Percentiles rank a stretch among this genome's conserved stretches.
Evolutionary conservation across 148 eudicot species (phyloP).

Genomic region (Amaranthus hypochondriacus): DNA sequence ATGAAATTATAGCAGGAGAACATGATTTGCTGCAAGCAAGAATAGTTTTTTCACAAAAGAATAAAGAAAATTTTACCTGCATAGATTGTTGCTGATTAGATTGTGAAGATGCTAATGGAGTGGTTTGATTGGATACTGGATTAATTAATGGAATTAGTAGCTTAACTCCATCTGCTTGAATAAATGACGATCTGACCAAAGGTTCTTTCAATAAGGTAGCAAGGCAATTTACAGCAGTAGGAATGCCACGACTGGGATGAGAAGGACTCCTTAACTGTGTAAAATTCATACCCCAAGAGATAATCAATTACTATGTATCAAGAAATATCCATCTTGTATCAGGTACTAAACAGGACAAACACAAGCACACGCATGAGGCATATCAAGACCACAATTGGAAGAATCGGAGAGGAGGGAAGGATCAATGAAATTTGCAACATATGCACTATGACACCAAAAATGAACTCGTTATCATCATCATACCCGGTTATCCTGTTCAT

Average conservation of each 20-base stretch:
- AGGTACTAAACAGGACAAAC: background rate
- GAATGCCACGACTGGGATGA: constrained; percentile 72
- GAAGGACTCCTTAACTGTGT: constrained; percentile 88
- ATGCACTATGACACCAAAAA: background rate
- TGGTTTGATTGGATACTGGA: constrained; percentile 88
- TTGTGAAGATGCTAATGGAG: constrained; percentile 25
- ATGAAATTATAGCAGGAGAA: background rate
- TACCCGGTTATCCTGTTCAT: no score
- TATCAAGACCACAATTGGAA: background rate
- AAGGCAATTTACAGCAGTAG: constrained; percentile 72
- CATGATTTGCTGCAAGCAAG: background rate
- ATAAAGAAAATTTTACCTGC: constrained; percentile 44
- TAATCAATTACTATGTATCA: background rate
- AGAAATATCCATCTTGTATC: background rate
- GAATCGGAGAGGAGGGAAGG: no score
- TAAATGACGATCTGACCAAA: constrained; percentile 77
- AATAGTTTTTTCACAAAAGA: background rate
- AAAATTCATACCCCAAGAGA: constrained; percentile 4
- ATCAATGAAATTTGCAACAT: background rate
- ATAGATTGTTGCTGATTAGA: constrained; percentile 75
- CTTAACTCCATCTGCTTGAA: constrained; percentile 94
- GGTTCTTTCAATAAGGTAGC: constrained; percentile 84
- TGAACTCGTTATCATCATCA: background rate
- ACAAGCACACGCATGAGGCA: background rate
- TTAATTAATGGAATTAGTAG: constrained; percentile 78